Percentiles rank a stretch among this genome's conserved stretches.
These are phyloP conservation scores for Talaromyces sp. DNA, from an alignment of 2,329 filamentous ascomycete genomes.

Conservation along the genomic window DNA sequence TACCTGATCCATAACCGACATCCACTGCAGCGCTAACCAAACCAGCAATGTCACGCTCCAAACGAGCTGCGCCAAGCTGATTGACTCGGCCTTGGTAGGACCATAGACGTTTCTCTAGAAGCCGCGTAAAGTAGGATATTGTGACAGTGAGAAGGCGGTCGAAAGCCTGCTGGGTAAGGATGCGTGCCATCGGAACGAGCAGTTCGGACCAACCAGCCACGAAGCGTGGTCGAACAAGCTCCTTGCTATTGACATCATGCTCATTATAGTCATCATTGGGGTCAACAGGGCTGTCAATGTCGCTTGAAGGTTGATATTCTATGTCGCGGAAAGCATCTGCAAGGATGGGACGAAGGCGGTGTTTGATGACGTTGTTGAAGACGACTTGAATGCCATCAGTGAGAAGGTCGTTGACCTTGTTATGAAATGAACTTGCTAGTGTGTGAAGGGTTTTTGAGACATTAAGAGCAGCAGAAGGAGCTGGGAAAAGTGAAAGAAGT, in stretches of 20 bases:
- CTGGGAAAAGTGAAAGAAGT: slow-evolving; percentile 73
- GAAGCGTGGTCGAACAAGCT: slow-evolving; percentile 77
- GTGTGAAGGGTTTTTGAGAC: slow-evolving; percentile 69
- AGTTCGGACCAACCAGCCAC: slow-evolving; percentile 83
- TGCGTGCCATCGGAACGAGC: slow-evolving; percentile 78
- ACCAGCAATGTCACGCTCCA: slow-evolving; percentile 81
- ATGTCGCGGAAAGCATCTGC: slow-evolving; percentile 88
- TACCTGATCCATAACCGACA: slow-evolving; percentile 36
- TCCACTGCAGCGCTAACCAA: slow-evolving; percentile 61
- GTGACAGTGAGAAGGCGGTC: slow-evolving; percentile 74
- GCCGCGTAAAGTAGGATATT: slow-evolving; percentile 71
- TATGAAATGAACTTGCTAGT: slow-evolving; percentile 71
- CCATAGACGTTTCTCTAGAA: slow-evolving; percentile 87
- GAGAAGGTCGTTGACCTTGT: slow-evolving; percentile 79
- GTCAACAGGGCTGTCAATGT: slow-evolving; percentile 37
- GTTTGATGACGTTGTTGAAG: slow-evolving; percentile 84
- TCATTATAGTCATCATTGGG: slow-evolving; percentile 51
- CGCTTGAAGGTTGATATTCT: slow-evolving; percentile 74
- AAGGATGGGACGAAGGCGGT: slow-evolving; percentile 79
- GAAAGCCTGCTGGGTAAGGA: slow-evolving; percentile 79
- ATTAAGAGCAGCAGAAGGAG: slow-evolving; percentile 71
- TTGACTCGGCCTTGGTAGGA: slow-evolving; percentile 77
- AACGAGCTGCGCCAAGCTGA: slow-evolving; percentile 75
- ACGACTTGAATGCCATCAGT: slow-evolving; percentile 82
- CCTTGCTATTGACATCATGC: slow-evolving; percentile 49